Percentiles rank a stretch among this genome's conserved stretches.
Evolutionary conservation across 768 basidiomycete genomes (phyloP).

Genomic region (Psilocybe tampanensis): DNA sequence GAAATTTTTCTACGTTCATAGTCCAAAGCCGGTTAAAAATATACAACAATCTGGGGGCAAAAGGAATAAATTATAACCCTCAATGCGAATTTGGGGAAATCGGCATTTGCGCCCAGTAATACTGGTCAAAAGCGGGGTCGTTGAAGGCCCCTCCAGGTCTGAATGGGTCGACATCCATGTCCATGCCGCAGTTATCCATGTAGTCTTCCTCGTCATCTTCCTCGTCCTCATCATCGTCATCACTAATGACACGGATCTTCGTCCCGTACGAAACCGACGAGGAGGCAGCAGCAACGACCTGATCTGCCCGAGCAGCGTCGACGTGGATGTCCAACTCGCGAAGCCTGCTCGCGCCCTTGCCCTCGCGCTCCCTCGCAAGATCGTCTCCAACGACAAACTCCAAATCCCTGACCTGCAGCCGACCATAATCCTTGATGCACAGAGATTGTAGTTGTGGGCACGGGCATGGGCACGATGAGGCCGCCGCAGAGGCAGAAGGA

Average conservation of each 20-base stretch:
- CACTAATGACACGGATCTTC: constrained; percentile 26
- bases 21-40: too few relatives aligned
- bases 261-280: constrained; percentile 17
- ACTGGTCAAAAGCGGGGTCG: constrained; percentile 38
- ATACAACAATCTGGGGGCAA: too few relatives aligned
- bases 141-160: constrained; percentile 36
- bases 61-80: too few relatives aligned
- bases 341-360: constrained; percentile 24
- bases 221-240: constrained; percentile 22
- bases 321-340: constrained; percentile 36
- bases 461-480: constrained; percentile 22
- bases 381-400: constrained; percentile 28
- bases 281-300: constrained; percentile 14
- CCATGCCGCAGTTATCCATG: constrained; percentile 13
- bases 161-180: constrained; percentile 28
- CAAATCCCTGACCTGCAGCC: constrained; percentile 25
- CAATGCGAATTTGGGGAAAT: too few relatives aligned
- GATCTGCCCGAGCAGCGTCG: constrained; percentile 24
- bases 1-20: too few relatives aligned
- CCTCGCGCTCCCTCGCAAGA: constrained; percentile 27
- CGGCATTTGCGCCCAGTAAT: constrained; percentile 16
- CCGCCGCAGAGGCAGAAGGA: constrained; percentile 19
- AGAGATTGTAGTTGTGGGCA: constrained; percentile 36
- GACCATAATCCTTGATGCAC: constrained; percentile 29
- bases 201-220: constrained; percentile 18